phyloP scores from a whole-genome alignment of 352 stramenopile genomes.

The Globisporangium apiculatum region DNA sequence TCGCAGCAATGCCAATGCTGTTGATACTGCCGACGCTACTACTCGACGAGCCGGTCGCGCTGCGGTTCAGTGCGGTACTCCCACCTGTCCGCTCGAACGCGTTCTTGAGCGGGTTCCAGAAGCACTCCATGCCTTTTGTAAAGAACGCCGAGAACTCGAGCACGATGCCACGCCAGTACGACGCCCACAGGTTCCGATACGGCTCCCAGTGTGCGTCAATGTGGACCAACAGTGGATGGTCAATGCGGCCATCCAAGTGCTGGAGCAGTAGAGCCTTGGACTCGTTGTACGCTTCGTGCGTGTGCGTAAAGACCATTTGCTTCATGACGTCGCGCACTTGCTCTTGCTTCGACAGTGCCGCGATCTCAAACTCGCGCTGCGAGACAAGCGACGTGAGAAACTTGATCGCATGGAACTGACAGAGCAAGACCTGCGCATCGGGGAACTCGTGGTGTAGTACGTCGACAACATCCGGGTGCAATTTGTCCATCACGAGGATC shows the following conservation, averaged over 20 bases:
- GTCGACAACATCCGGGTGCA: slow-evolving; percentile 45
- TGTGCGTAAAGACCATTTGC: slow-evolving; percentile 54
- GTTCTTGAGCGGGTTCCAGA: slow-evolving; percentile 55
- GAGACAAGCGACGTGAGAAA: slow-evolving; percentile 41
- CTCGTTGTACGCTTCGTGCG: slow-evolving; percentile 43
- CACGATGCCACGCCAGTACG: slow-evolving; percentile 46
- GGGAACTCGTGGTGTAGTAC: slow-evolving; percentile 55
- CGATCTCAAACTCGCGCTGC: slow-evolving; percentile 33
- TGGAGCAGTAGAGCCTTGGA: slow-evolving; percentile 34
- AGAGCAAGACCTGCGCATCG: slow-evolving; percentile 43
- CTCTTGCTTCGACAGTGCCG: slow-evolving; percentile 29
- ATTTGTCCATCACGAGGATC: slow-evolving; percentile 56
- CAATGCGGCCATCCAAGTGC: slow-evolving; percentile 22
- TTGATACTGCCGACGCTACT: not conserved
- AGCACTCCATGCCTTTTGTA: slow-evolving; percentile 52
- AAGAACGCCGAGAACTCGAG: slow-evolving; percentile 63
- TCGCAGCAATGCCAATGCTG: not conserved
- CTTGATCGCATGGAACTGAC: slow-evolving; percentile 70
- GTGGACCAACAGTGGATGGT: slow-evolving; percentile 35
- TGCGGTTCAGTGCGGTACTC: slow-evolving; percentile 7
- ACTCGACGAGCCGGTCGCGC: slow-evolving; percentile 2
- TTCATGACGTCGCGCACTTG: slow-evolving; percentile 42
- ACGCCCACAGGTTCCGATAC: slow-evolving; percentile 56
- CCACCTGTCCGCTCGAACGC: slow-evolving; percentile 37
- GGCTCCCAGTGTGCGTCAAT: slow-evolving; percentile 57